Evolutionary conservation across 2,329 filamentous ascomycete species (phyloP).

Genomic region (Trichoderma atrobrunneum): DNA sequence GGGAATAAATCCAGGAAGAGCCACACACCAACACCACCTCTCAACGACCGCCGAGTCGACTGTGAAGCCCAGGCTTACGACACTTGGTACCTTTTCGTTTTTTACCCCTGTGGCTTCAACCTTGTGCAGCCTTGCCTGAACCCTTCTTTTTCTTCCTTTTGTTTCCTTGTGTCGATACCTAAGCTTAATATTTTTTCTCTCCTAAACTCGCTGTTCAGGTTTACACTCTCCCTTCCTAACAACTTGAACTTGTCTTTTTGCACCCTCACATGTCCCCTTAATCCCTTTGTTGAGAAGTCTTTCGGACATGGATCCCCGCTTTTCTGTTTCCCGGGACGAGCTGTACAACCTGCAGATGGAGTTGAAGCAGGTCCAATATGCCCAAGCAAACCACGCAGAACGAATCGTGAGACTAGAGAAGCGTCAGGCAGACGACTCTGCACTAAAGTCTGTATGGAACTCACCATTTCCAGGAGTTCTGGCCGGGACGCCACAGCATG

Average conservation of each 20-base stretch:
- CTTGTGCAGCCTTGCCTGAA: not conserved
- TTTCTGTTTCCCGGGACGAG: constrained; percentile 59
- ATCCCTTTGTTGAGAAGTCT: not conserved
- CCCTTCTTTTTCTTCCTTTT: not conserved
- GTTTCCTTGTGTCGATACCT: constrained; percentile 2
- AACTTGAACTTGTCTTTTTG: not conserved
- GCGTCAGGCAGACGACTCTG: constrained; percentile 64
- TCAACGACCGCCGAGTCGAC: not conserved
- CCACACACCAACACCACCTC: not conserved
- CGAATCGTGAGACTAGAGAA: constrained; percentile 61
- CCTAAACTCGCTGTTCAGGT: not conserved
- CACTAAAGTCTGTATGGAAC: constrained; percentile 84
- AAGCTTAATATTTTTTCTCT: not conserved
- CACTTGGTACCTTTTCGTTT: not conserved
- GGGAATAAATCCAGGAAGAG: constrained; percentile 34
- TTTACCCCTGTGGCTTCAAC: not conserved
- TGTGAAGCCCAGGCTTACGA: not conserved
- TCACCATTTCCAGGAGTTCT: constrained; percentile 88
- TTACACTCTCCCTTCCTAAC: not conserved
- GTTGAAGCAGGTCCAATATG: constrained; percentile 63
- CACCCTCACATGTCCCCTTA: not conserved
- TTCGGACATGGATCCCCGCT: constrained; percentile 62
- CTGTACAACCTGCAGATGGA: constrained; percentile 68
- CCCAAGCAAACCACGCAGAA: constrained; percentile 61
- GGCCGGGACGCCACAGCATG: constrained; percentile 80